Conservation (phyloP, 2,329 filamentous ascomycete genomes). For the Dactylellina cionopaga region DNA sequence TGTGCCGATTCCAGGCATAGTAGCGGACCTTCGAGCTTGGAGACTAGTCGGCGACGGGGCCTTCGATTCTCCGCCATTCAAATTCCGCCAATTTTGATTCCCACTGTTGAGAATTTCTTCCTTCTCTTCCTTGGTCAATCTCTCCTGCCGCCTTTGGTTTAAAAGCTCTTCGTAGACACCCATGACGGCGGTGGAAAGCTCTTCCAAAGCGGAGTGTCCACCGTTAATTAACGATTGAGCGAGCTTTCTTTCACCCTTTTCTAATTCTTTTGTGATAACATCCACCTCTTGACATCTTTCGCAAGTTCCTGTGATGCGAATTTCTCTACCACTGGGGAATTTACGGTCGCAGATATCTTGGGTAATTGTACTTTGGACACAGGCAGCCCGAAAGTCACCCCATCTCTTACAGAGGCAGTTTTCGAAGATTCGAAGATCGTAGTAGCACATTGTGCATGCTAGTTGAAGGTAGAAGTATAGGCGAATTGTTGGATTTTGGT, state of each 20-base stretch:
- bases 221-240: not conserved
- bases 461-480: not conserved
- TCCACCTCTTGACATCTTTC: conserved; percentile 21
- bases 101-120: not conserved
- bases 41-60: too few species aligned
- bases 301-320: conserved; percentile 5
- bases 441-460: conserved; percentile 13
- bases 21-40: too few species aligned
- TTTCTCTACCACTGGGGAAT: conserved; percentile 3
- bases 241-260: conserved; percentile 1
- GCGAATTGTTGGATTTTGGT: too few species aligned
- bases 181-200: conserved; percentile 9
- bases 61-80: too few species aligned
- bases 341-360: not conserved
- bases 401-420: conserved; percentile 16
- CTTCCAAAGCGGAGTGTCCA: conserved; percentile 1
- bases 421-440: conserved; percentile 6
- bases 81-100: not conserved
- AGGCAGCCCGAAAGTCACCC: conserved; percentile 2
- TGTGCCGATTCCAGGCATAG: too few species aligned
- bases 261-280: conserved; percentile 10
- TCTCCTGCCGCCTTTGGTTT: conserved; percentile 3
- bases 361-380: conserved; percentile 7
- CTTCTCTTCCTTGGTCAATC: not conserved
- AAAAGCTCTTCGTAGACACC: conserved; percentile 22